These are phyloP conservation scores for Nitzschia palea DNA, from an alignment of 108 stramenopile genomes.

Conservation along the genomic window DNA sequence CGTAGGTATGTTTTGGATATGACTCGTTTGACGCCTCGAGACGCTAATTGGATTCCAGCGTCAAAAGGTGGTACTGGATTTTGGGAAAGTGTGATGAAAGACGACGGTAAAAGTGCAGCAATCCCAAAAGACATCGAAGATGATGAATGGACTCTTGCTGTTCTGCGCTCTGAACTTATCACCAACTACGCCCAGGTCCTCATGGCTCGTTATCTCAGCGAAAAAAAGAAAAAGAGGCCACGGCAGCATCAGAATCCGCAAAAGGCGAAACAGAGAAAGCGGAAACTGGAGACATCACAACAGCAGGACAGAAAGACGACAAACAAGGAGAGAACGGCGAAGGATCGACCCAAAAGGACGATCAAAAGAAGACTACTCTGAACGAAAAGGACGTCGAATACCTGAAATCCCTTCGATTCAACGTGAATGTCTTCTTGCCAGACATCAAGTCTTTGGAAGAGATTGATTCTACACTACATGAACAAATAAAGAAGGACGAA, in stretches of 20 bases:
- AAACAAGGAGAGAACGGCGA: constrained; percentile 1
- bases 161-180: constrained; percentile 88
- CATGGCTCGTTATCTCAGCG: constrained; percentile 49
- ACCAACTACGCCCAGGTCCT: constrained; percentile 58
- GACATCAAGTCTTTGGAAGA: constrained; percentile 62
- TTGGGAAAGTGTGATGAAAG: constrained; percentile 47
- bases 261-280: constrained; percentile 26
- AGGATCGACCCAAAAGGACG: constrained; percentile 27
- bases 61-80: constrained; percentile 73
- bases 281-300: constrained; percentile 16
- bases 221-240: constrained; percentile 29
- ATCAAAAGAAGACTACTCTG: constrained; percentile 25
- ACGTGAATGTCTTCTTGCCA: constrained; percentile 92
- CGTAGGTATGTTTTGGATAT: constrained; percentile 92
- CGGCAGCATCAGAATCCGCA: constrained; percentile 24
- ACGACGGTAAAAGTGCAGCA: background rate
- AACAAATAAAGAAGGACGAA: constrained; percentile 82
- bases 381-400: constrained; percentile 74
- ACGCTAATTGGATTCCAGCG: constrained; percentile 91
- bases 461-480: constrained; percentile 50
- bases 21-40: constrained; percentile 89
- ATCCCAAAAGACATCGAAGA: constrained; percentile 58
- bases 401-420: constrained; percentile 66
- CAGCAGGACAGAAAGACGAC: constrained; percentile 14
- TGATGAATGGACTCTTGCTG: constrained; percentile 73